phyloP scores from a whole-genome alignment of 352 stramenopile species.

The Aphanomyces invadans region DNA sequence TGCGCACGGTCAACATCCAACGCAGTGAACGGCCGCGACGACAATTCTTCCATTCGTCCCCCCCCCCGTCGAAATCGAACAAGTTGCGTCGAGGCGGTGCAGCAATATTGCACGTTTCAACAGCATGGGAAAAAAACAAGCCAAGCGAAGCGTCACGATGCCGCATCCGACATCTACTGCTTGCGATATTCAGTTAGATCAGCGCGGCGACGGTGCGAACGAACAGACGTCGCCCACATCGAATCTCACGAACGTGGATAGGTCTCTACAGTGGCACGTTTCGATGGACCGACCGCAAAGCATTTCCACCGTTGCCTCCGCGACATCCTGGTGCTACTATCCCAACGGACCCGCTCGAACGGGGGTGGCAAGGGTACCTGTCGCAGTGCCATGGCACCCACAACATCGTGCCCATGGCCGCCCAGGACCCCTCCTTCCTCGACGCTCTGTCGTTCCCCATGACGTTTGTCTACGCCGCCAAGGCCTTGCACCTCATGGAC shows the following conservation, averaged over 20 bases:
- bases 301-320: conserved; percentile 37
- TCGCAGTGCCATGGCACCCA: conserved; percentile 25
- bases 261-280: conserved; percentile 73
- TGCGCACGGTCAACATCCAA: too few relatives aligned
- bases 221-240: too few relatives aligned
- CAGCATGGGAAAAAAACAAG: neutral
- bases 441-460: conserved; percentile 66
- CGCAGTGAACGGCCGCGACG: too few relatives aligned
- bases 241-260: neutral
- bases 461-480: conserved; percentile 43
- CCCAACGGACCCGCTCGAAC: neutral
- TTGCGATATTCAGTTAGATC: conserved; percentile 47
- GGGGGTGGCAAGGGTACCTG: conserved; percentile 52
- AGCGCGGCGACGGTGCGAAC: conserved; percentile 57
- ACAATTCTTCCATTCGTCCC: too few relatives aligned
- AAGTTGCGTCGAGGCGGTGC: too few relatives aligned
- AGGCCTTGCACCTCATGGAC: conserved; percentile 32
- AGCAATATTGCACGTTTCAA: too few relatives aligned
- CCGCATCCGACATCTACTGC: neutral
- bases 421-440: conserved; percentile 53
- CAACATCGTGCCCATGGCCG: conserved; percentile 37
- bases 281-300: conserved; percentile 60
- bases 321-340: neutral
- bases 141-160: neutral
- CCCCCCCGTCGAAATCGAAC: too few relatives aligned